Evolutionary conservation across 306 rosid species (phyloP), one percentile per base, ranked within the genome.

Genomic region (Castanospermum australe): DNA sequence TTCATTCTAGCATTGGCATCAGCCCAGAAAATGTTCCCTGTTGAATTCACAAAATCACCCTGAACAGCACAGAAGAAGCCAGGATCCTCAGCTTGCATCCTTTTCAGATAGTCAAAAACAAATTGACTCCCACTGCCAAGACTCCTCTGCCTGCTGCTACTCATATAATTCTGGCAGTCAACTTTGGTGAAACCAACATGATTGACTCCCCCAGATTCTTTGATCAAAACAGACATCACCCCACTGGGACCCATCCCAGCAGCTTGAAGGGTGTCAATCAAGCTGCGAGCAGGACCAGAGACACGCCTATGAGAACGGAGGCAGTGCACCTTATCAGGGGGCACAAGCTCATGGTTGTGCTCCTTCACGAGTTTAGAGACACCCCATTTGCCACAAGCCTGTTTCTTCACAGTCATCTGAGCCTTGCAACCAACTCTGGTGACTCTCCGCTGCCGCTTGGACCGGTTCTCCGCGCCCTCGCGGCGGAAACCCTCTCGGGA

Each of bases 401-500:
- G 18, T 6, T 5, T 30, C 66, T 60, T 60, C 66, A 60, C 66
- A 0, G 66, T 60, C 41, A 60, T 60, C 2, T 32, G 66, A 9
- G 66, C 66, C 39, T 60, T 60, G 66, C 66, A 60, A 5, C 66
- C 66, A 4, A 60, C 66, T 2, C 66, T 18, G 2, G 66, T 60
- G 39, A 60, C 66, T 9, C 41, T 1, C 20, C 39, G 66, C 18
- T 60, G 66, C 10, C 66, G 66, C 18, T 32, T 60, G 1, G 66
- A 11, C 47, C 11, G 14, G 15, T 14, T 41, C 21, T 14, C 66
- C 41, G 28, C 20, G 18, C 15, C 30, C 66, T 60, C 66, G 66
- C 66, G 66, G 22, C 66, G 66, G 66, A 60, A 60, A 18, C 66
- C 66, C 66, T 60, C 66, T 18, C 66, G 66, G 66, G 66, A 60